These are phyloP conservation scores for Podospora appendiculata DNA, from an alignment of 495 filamentous ascomycete genomes.

Conservation along the genomic window DNA sequence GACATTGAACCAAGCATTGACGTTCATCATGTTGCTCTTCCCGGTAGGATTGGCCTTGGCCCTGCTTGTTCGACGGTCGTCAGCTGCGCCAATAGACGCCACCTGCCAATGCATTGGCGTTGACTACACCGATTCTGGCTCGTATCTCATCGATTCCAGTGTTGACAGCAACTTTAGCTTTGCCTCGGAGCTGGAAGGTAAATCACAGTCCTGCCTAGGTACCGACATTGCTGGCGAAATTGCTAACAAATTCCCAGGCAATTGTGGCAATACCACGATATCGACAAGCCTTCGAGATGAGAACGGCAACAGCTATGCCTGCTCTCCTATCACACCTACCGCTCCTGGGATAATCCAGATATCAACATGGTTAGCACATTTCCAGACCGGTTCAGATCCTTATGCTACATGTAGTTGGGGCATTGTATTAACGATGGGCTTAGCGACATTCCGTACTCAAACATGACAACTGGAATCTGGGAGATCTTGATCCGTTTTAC, in stretches of 20 bases:
- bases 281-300: slow-evolving; percentile 3
- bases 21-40: too few relatives aligned
- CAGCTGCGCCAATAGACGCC: background rate
- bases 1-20: too few relatives aligned
- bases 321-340: slow-evolving; percentile 2
- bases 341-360: slow-evolving; percentile 5
- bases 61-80: background rate
- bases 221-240: too few relatives aligned
- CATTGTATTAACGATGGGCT: background rate
- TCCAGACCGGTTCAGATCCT: background rate
- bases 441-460: slow-evolving; percentile 7
- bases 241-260: background rate
- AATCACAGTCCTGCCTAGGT: too few relatives aligned
- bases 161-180: slow-evolving; percentile 13
- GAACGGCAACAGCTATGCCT: slow-evolving; percentile 1
- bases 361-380: slow-evolving; percentile 8
- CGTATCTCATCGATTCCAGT: slow-evolving; percentile 12
- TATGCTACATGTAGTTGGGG: background rate
- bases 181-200: slow-evolving; percentile 11
- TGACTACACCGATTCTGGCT: slow-evolving; percentile 11
- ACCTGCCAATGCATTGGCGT: slow-evolving; percentile 7
- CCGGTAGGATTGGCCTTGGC: background rate
- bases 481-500: slow-evolving; percentile 6
- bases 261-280: slow-evolving; percentile 3
- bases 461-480: slow-evolving; percentile 8